phyloP scores from a whole-genome alignment of 202 grass and related monocot species.

The Digitaria exilis region DNA sequence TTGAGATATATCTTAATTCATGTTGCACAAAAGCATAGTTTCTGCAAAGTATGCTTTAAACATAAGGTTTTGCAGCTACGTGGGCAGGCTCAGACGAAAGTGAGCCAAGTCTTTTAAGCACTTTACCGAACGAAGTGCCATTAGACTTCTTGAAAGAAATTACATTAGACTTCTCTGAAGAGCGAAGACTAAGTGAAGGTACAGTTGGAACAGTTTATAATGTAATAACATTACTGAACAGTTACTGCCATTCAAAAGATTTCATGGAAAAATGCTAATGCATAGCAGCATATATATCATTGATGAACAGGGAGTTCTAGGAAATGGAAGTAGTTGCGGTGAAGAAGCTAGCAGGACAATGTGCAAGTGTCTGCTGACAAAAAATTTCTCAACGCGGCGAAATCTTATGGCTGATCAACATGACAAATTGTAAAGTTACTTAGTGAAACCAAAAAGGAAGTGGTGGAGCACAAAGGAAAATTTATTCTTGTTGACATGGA shows the following conservation, averaged over 20 bases:
- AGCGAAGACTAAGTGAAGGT: neutral
- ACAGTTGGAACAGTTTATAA: constrained; percentile 5
- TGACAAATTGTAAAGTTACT: constrained; percentile 3
- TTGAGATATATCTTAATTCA: too few species aligned
- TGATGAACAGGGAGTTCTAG: neutral
- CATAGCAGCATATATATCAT: neutral
- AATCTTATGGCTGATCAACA: constrained; percentile 10
- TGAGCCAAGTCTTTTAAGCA: too few species aligned
- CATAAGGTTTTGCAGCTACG: too few species aligned
- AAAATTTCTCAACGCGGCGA: neutral
- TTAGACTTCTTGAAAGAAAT: neutral
- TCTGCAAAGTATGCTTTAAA: too few species aligned
- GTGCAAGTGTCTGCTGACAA: neutral
- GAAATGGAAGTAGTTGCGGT: neutral
- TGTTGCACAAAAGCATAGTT: too few species aligned
- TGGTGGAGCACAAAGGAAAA: neutral
- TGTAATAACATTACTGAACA: neutral
- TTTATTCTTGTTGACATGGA: neutral
- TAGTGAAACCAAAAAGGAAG: neutral
- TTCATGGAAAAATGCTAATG: too few species aligned
- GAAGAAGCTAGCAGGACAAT: neutral
- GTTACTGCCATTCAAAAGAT: neutral
- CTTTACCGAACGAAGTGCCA: neutral
- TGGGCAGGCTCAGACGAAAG: too few species aligned
- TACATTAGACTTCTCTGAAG: neutral